A percentile compares a stretch with the other conserved stretches of the same genome.
phyloP scores from a whole-genome alignment of 768 basidiomycete species.

The Agaricus bisporus region DNA sequence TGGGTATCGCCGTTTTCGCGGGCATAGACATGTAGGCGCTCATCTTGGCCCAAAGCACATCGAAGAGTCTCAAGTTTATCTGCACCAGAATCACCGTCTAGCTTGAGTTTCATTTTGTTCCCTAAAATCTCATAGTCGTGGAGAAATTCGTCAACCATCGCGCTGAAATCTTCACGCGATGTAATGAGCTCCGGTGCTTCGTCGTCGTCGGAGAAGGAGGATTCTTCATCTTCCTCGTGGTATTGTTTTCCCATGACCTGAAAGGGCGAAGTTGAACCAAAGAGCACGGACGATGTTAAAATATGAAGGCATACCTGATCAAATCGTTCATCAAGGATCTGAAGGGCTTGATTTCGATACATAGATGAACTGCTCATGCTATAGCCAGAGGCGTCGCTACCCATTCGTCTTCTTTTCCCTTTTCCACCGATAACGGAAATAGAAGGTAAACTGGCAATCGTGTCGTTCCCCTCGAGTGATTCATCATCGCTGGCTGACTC shows the following conservation, averaged over 20 bases:
- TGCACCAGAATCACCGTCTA: conserved; percentile 64
- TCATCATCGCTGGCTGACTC: conserved; percentile 41
- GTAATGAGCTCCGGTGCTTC: conserved; percentile 72
- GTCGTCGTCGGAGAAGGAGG: conserved; percentile 31
- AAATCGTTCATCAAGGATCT: conserved; percentile 88
- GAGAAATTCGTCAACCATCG: conserved; percentile 91
- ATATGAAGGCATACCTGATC: conserved; percentile 60
- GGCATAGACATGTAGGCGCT: conserved; percentile 41
- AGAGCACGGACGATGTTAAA: background rate
- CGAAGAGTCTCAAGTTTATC: conserved; percentile 82
- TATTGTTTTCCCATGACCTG: conserved; percentile 82
- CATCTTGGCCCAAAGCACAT: conserved; percentile 67
- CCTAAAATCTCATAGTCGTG: conserved; percentile 88
- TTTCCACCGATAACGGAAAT: conserved; percentile 79
- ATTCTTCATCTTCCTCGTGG: conserved; percentile 42
- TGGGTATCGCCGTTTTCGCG: conserved; percentile 42
- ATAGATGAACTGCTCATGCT: conserved; percentile 97
- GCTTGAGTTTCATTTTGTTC: conserved; percentile 73
- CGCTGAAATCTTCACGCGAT: conserved; percentile 82
- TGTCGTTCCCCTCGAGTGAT: conserved; percentile 74
- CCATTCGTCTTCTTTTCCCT: conserved; percentile 61
- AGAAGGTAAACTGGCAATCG: conserved; percentile 63
- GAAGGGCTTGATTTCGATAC: conserved; percentile 85
- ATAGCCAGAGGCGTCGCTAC: conserved; percentile 88
- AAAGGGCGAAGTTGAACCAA: background rate